These are phyloP conservation scores for Globisporangium rhizosaccharum DNA, from an alignment of 352 stramenopile species.

Conservation along the genomic window DNA sequence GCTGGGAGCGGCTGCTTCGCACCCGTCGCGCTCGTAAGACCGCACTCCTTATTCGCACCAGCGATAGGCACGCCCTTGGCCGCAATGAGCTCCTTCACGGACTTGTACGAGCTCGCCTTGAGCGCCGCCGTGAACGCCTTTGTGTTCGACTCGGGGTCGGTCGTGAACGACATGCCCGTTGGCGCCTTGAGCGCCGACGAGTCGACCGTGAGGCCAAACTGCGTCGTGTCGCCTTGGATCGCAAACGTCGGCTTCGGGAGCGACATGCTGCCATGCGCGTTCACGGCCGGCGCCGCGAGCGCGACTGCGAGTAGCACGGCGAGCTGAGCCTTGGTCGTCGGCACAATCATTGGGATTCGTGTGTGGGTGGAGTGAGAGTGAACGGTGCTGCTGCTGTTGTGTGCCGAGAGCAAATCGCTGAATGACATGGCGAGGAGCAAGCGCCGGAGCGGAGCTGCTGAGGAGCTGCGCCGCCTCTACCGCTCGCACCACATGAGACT, in stretches of 20 bases:
- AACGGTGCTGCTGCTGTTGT: not conserved
- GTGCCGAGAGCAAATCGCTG: slow-evolving; percentile 8
- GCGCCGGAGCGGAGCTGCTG: too few species aligned
- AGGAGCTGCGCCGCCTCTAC: too few species aligned
- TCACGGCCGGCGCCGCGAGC: not conserved
- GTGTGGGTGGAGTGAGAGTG: not conserved
- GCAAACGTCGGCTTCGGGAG: slow-evolving; percentile 10
- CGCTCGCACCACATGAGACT: too few species aligned
- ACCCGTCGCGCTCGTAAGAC: slow-evolving; percentile 23
- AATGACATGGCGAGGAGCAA: slow-evolving; percentile 3
- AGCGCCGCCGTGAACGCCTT: slow-evolving; percentile 21
- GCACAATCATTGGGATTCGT: not conserved
- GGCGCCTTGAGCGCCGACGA: slow-evolving; percentile 11
- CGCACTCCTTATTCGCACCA: slow-evolving; percentile 5
- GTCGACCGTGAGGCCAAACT: slow-evolving; percentile 12
- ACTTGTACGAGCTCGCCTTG: slow-evolving; percentile 18
- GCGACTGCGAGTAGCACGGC: slow-evolving; percentile 4
- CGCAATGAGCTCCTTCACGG: slow-evolving; percentile 14
- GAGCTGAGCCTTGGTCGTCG: slow-evolving; percentile 2
- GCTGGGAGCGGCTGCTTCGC: slow-evolving; percentile 25
- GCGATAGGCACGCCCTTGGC: slow-evolving; percentile 3
- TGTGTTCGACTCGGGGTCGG: slow-evolving; percentile 14
- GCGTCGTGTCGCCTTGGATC: slow-evolving; percentile 8
- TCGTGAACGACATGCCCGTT: slow-evolving; percentile 11
- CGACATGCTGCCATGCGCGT: slow-evolving; percentile 9